A percentile compares a stretch with the other conserved stretches of the same genome.
Conservation (phyloP, 345 rosid species). For the Rhodomyrtus tomentosa region DNA sequence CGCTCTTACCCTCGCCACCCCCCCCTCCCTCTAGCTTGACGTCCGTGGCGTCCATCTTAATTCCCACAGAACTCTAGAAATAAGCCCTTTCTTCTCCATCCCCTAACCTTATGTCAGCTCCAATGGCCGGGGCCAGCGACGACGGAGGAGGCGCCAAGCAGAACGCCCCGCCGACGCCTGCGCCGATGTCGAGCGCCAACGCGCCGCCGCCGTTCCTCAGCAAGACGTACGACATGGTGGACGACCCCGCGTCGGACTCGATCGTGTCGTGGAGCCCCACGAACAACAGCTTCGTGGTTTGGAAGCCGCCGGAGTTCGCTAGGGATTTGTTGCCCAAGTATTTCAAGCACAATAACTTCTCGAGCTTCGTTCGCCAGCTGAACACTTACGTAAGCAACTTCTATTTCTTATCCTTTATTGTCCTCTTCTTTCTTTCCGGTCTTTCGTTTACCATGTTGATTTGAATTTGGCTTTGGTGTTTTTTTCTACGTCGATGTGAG, state of each 20-base stretch:
- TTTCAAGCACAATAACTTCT: slow-evolving; percentile 90
- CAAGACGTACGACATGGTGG: slow-evolving; percentile 93
- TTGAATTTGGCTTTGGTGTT: neutral
- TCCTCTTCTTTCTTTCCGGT: neutral
- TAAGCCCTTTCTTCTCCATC: neutral
- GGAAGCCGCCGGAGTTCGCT: slow-evolving; percentile 84
- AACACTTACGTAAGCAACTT: slow-evolving; percentile 60
- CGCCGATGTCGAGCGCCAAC: slow-evolving; percentile 29
- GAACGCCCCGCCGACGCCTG: slow-evolving; percentile 11
- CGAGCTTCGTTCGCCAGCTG: slow-evolving; percentile 85
- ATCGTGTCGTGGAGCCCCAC: slow-evolving; percentile 74
- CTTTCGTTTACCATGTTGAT: neutral
- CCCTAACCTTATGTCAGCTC: no score
- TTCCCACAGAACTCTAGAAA: slow-evolving; percentile 2
- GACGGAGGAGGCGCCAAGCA: neutral
- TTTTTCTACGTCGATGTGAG: neutral
- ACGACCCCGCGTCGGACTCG: slow-evolving; percentile 65
- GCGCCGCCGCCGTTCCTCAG: slow-evolving; percentile 78
- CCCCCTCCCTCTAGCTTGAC: neutral
- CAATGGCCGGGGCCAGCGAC: slow-evolving; percentile 17
- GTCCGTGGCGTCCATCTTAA: neutral
- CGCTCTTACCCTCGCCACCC: neutral
- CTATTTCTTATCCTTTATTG: neutral
- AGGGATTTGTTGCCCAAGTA: slow-evolving; percentile 69
- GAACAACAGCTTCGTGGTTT: slow-evolving; percentile 77